Conservation (phyloP, 345 rosid genomes). For the Moricandia arvensis region DNA sequence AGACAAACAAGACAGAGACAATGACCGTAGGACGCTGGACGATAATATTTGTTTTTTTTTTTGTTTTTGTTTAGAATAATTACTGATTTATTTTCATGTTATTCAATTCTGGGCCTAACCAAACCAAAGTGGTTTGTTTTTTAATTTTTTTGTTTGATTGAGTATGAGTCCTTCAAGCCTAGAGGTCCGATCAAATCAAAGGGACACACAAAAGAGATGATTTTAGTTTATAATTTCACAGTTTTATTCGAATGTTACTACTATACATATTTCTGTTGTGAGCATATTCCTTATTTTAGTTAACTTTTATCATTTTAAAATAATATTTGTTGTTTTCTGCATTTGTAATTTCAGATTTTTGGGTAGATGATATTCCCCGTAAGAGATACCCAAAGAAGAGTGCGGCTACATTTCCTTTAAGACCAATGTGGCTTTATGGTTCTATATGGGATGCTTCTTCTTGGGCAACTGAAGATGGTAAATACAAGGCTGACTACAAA, state of each 20-base stretch:
- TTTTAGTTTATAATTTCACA: no score
- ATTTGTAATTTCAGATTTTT: constrained; percentile 56
- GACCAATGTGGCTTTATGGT: constrained; percentile 96
- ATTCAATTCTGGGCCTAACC: constrained; percentile 16
- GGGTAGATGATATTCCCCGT: constrained; percentile 91
- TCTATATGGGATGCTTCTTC: constrained; percentile 98
- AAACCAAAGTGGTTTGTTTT: no score
- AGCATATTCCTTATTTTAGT: background rate
- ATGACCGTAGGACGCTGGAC: constrained; percentile 34
- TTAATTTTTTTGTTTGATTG: no score
- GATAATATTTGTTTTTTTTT: constrained; percentile 16
- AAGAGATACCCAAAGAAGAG: constrained; percentile 86
- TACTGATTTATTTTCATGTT: constrained; percentile 19
- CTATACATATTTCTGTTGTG: background rate
- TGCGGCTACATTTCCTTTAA: constrained; percentile 65
- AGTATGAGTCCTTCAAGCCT: no score
- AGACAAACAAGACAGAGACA: constrained; percentile 26
- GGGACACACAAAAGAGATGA: no score
- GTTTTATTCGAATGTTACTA: no score
- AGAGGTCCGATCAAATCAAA: no score
- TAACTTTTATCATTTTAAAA: background rate
- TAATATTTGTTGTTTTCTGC: background rate
- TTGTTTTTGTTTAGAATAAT: background rate
- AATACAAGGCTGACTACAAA: constrained; percentile 81
- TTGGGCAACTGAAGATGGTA: constrained; percentile 97